These are phyloP conservation scores for Phytophthora colocasiae DNA, from an alignment of 352 stramenopile genomes.

Conservation along the genomic window DNA sequence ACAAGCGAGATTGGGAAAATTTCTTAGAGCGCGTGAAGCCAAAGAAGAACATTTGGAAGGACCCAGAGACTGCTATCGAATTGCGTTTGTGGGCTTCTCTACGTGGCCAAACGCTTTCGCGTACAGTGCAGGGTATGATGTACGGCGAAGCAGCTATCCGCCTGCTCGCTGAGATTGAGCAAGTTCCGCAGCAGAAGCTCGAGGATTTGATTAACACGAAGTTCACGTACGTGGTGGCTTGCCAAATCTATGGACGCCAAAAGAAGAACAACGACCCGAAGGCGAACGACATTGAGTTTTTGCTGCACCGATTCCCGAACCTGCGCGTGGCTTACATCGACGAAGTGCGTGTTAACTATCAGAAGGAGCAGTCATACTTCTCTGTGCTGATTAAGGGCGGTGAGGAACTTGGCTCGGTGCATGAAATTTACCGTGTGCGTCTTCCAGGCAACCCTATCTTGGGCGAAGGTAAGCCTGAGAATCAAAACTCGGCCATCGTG, in stretches of 20 bases:
- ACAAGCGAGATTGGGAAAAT: constrained; percentile 98
- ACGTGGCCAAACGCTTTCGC: constrained; percentile 96
- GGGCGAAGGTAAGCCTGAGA: constrained; percentile 99
- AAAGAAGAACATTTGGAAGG: constrained; percentile 93
- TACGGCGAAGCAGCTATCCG: constrained; percentile 98
- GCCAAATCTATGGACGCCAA: constrained; percentile 98
- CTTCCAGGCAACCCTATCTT: constrained; percentile 98
- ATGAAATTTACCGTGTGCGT: constrained; percentile 98
- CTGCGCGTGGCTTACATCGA: constrained; percentile 99
- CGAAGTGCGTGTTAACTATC: constrained; percentile 95
- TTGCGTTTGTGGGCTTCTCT: constrained; percentile 98
- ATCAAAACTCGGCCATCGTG: constrained; percentile 99
- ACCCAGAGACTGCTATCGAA: constrained; percentile 86
- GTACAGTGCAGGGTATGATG: constrained; percentile 99
- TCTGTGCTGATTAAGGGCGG: constrained; percentile 97
- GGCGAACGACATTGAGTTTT: constrained; percentile 98
- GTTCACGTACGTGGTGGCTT: constrained; percentile 99
- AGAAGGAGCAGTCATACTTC: constrained; percentile 96
- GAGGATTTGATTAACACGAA: constrained; percentile 98
- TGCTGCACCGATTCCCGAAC: constrained; percentile 97
- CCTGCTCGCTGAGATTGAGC: constrained; percentile 97
- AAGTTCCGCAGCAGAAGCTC: constrained; percentile 87
- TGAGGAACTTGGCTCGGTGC: constrained; percentile 63
- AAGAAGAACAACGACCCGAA: constrained; percentile 99
- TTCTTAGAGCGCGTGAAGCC: constrained; percentile 97